Evolutionary conservation across 306 rosid genomes (phyloP).

Genomic region (Hippophae rhamnoides): DNA sequence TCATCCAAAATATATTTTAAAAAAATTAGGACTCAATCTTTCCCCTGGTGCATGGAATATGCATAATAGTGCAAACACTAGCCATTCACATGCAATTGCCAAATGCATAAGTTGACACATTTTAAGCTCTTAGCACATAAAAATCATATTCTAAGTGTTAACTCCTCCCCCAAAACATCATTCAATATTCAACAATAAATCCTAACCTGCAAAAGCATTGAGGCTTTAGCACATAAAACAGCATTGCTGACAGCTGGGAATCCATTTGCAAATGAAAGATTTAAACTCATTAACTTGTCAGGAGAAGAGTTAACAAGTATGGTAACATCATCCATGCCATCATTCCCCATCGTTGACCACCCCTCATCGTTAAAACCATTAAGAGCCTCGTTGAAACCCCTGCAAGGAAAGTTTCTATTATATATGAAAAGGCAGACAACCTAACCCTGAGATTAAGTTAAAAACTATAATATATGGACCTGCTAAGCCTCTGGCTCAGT

Average conservation of each 20-base stretch:
- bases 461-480: conserved; percentile 34
- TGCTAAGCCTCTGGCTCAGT: conserved; percentile 82
- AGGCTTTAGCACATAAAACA: conserved; percentile 94
- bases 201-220: conserved; percentile 92
- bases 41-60: too few species aligned
- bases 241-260: conserved; percentile 88
- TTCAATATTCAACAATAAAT: neutral
- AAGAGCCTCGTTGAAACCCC: conserved; percentile 96
- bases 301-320: conserved; percentile 82
- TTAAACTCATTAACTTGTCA: conserved; percentile 84
- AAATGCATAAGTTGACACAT: too few species aligned
- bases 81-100: too few species aligned
- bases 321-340: conserved; percentile 90
- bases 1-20: too few species aligned
- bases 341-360: conserved; percentile 89
- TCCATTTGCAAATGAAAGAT: conserved; percentile 73
- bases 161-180: too few species aligned
- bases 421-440: conserved; percentile 11
- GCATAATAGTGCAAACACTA: too few species aligned
- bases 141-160: too few species aligned
- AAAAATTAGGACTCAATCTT: too few species aligned
- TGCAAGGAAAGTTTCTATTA: conserved; percentile 25
- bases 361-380: conserved; percentile 97
- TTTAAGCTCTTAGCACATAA: too few species aligned
- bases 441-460: conserved; percentile 3